Percentiles rank a stretch among this genome's conserved stretches.
Conservation (phyloP, 1,284 basidiomycete genomes). For the Cutaneotrichosporon dermatis region DNA sequence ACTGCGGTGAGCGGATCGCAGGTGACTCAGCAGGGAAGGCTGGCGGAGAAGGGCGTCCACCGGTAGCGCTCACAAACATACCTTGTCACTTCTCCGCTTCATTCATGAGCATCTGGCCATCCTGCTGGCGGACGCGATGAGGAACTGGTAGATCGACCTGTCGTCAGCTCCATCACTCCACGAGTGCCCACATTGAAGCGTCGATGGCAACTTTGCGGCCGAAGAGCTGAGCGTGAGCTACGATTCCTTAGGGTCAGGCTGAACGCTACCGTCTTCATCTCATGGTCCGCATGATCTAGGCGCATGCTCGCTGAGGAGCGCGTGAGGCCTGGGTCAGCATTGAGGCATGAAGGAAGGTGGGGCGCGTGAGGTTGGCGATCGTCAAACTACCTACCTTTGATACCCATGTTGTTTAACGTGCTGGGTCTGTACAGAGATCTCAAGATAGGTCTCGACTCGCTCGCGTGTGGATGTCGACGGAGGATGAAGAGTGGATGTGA, state of each 20-base stretch:
- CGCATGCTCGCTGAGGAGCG: conserved; percentile 80
- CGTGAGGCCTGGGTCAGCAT: conserved; percentile 65
- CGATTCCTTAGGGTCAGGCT: not conserved
- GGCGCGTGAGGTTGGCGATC: not conserved
- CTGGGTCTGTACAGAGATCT: too few relatives aligned
- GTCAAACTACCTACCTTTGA: conserved; percentile 31
- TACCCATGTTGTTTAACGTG: conserved; percentile 30
- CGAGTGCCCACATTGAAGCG: conserved; percentile 93
- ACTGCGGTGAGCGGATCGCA: conserved; percentile 48
- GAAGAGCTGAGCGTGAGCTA: conserved; percentile 57
- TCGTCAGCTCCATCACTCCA: too few relatives aligned
- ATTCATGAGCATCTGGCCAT: conserved; percentile 94
- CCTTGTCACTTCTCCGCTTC: conserved; percentile 95
- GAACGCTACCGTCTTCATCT: conserved; percentile 75
- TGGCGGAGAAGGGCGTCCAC: too few relatives aligned
- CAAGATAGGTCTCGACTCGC: too few relatives aligned
- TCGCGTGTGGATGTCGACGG: too few relatives aligned
- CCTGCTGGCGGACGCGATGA: conserved; percentile 92
- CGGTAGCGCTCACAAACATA: conserved; percentile 20
- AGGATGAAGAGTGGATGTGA: not conserved
- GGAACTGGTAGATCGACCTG: conserved; percentile 68
- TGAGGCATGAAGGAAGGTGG: not conserved
- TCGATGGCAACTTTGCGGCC: conserved; percentile 98
- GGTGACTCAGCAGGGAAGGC: not conserved
- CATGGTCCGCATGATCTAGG: conserved; percentile 83